These are phyloP conservation scores for Podila epicladia DNA, from an alignment of 192 early-diverging fungal species.

Conservation along the genomic window DNA sequence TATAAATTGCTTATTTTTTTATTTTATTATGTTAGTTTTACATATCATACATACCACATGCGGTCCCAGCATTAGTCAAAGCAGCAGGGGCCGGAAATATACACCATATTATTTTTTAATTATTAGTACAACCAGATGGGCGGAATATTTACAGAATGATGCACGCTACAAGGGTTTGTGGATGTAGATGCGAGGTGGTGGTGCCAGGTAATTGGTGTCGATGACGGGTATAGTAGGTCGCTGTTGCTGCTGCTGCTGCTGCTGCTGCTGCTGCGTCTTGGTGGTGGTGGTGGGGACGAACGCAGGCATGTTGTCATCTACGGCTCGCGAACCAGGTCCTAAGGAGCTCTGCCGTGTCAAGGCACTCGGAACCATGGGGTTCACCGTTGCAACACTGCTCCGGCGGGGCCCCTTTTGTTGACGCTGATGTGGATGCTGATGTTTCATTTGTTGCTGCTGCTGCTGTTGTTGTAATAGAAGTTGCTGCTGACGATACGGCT, in stretches of 20 bases:
- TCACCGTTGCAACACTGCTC: not conserved
- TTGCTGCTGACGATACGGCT: slow-evolving; percentile 28
- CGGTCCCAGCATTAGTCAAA: too few relatives aligned
- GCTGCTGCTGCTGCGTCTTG: not conserved
- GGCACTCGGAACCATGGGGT: not conserved
- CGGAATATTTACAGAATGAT: too few relatives aligned
- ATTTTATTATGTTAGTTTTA: too few relatives aligned
- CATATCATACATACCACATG: too few relatives aligned
- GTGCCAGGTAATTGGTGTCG: slow-evolving; percentile 41
- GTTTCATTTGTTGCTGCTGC: slow-evolving; percentile 16
- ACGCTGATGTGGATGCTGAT: not conserved
- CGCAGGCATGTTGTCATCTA: too few relatives aligned
- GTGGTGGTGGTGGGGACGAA: too few relatives aligned
- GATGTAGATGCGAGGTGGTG: slow-evolving; percentile 39
- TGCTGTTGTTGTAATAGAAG: slow-evolving; percentile 27
- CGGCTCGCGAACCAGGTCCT: too few relatives aligned
- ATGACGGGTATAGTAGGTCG: slow-evolving; percentile 19
- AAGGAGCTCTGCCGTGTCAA: not conserved
- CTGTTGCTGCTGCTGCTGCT: not conserved
- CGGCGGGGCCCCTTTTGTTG: not conserved
- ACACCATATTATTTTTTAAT: too few relatives aligned
- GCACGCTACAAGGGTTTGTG: slow-evolving; percentile 20
- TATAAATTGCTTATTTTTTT: too few relatives aligned
- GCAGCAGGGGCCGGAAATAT: too few relatives aligned
- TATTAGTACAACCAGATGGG: too few relatives aligned